A percentile compares a stretch with the other conserved stretches of the same genome.
Conservation (phyloP, 768 basidiomycete genomes). For the Russula compacta region DNA sequence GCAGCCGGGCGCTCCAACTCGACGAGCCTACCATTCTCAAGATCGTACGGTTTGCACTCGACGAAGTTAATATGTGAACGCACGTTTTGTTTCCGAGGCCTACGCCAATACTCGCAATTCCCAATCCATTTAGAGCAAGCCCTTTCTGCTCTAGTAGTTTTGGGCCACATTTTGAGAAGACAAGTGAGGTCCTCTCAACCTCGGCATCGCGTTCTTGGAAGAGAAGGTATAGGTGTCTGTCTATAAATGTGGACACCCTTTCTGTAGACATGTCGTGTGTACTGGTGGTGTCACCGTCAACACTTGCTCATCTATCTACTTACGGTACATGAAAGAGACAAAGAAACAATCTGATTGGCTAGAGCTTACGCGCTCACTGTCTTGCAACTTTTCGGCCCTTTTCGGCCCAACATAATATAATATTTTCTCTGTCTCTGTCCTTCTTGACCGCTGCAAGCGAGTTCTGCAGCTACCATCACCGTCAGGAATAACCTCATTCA, state of each 20-base stretch:
- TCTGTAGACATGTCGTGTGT: slow-evolving; percentile 22
- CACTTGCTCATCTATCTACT: no score
- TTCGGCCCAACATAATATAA: no score
- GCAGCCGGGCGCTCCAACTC: slow-evolving; percentile 80
- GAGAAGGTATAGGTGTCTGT: slow-evolving; percentile 59
- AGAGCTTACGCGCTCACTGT: no score
- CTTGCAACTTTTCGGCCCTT: no score
- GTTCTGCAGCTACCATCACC: no score
- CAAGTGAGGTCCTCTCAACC: slow-evolving; percentile 64
- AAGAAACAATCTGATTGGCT: no score
- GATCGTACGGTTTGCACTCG: slow-evolving; percentile 10
- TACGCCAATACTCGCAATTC: slow-evolving; percentile 60
- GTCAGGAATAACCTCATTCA: no score
- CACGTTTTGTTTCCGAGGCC: slow-evolving; percentile 93
- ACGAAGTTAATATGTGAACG: background rate
- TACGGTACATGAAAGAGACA: no score
- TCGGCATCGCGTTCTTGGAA: slow-evolving; percentile 74
- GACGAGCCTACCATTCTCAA: slow-evolving; percentile 54
- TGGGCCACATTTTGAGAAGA: slow-evolving; percentile 75
- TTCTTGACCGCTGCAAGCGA: no score
- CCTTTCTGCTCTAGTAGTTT: slow-evolving; percentile 86
- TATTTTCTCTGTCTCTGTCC: no score
- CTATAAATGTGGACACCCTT: slow-evolving; percentile 47
- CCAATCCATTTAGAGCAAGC: slow-evolving; percentile 65
- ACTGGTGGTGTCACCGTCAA: no score